phyloP scores from a whole-genome alignment of 148 eudicot genomes.

The Silene conica region DNA sequence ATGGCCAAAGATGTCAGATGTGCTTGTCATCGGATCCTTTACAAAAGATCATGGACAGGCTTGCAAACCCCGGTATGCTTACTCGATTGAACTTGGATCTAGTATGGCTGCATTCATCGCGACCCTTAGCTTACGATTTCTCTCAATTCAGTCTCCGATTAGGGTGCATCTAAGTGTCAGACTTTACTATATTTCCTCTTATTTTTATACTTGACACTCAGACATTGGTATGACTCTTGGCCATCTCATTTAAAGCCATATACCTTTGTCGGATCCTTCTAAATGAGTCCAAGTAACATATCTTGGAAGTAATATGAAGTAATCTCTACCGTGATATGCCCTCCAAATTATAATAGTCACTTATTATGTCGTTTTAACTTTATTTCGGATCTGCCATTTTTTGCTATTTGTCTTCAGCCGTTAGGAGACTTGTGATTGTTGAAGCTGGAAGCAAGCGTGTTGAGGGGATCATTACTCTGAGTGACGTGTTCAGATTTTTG shows the following conservation, averaged over 20 bases:
- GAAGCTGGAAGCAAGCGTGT: constrained; percentile 97
- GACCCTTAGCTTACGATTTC: too few species aligned
- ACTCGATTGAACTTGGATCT: too few species aligned
- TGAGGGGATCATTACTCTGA: constrained; percentile 76
- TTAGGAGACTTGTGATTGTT: constrained; percentile 80
- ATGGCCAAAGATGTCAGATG: constrained; percentile 63
- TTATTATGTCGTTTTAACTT: neutral
- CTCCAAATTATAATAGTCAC: neutral
- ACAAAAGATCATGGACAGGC: constrained; percentile 86
- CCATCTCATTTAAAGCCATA: too few species aligned
- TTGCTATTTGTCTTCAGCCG: constrained; percentile 47
- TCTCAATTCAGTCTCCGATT: neutral
- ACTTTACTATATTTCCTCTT: too few species aligned
- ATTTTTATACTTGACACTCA: too few species aligned
- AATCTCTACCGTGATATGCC: neutral
- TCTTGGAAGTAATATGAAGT: too few species aligned
- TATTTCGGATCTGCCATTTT: neutral
- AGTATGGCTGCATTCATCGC: too few species aligned
- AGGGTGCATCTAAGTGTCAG: neutral
- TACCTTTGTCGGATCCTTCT: too few species aligned
- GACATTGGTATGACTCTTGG: neutral
- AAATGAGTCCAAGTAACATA: too few species aligned
- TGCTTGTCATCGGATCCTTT: constrained; percentile 77
- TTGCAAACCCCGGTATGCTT: constrained; percentile 66
- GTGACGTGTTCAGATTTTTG: constrained; percentile 75